Evolutionary conservation across 176 grass and related monocot species (phyloP).

Genomic region (Sorghum bicolor): Sorghum_bicolor_NCBIv3 NC_012871.2:75595001-75595500

Average conservation of each 20-base stretch:
- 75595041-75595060: not conserved
- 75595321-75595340: not conserved
- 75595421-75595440: not conserved
- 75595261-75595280: not conserved
- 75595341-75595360: not conserved
- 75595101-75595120: not conserved
- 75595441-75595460: conserved; percentile 71
- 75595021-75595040: conserved; percentile 17
- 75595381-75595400: conserved; percentile 1
- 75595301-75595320: not conserved
- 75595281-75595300: not conserved
- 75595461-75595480: conserved; percentile 77
- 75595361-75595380: not conserved
- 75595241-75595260: not conserved
- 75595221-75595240: conserved; percentile 72
- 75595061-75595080: conserved; percentile 51
- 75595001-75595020: not conserved
- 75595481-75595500: conserved; percentile 63
- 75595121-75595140: not conserved
- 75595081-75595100: conserved; percentile 36
- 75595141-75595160: conserved; percentile 57
- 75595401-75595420: not conserved
- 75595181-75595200: conserved; percentile 67
- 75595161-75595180: conserved; percentile 80
- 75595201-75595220: conserved; percentile 70